Evolutionary conservation across 352 stramenopile species (phyloP), one percentile per base, ranked within the genome.

Genomic region (Phytophthora brassicae): DNA sequence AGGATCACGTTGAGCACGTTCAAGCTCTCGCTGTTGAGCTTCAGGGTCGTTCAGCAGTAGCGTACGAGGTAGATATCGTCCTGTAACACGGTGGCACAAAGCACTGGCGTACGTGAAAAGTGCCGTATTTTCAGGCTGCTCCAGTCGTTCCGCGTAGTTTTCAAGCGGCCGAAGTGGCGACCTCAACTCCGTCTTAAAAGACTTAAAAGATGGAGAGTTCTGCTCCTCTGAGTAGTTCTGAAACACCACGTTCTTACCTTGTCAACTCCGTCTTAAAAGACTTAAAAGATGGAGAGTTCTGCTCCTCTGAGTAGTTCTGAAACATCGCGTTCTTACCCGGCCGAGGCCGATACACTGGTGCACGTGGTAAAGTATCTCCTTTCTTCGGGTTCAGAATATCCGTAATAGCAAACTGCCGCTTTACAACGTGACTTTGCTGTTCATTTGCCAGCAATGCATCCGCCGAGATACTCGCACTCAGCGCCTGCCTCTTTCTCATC

Each of bases 91-190:
- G 29, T 92, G 73, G 36, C 81, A 88, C 3, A 92, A 54, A 6
- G 83, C 65, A 48, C 81, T 92, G 3, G 79, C 62, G 39, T 92
- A 92, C 6, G 77, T 57, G 45, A 92, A 92, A 9, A 92, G 50
- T 51, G 90, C 78, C 0, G 79, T 74, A 50, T 83, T 89, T 54
- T 92, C 80, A 1, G 82, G 70, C 5, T 58, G 50, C 0, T 86
- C 68, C 3, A 90, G 50, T 0, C 56, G 42, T 1, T 73, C 55
- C 0, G 84, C 49, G 49, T 87, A 90, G 14, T 60, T 60, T 3
- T 66, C 26, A 16, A 53, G 13, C n/a, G 53, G 52, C 5, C 33
- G 22, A 6, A 38, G 11, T 23, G 64, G 44, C 39, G 50, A 43
- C 24, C 39, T 12, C 22, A 58, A 5, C 1, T 54, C 51, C n/a